Conservation (phyloP, 306 rosid species). For the Chamaecrista fasciculata region DNA sequence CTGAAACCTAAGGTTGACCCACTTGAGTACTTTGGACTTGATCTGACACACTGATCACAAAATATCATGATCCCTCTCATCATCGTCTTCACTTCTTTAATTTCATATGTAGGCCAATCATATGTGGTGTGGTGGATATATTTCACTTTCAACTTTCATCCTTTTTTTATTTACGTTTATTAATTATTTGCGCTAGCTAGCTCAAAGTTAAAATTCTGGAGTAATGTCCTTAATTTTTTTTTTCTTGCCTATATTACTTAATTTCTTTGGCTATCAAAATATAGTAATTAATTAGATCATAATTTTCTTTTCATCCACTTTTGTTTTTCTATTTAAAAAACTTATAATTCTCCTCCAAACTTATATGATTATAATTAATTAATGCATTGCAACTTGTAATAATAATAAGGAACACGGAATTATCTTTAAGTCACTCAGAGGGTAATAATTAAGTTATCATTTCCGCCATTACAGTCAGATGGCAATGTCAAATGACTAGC, state of each 20-base stretch:
- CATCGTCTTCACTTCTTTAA: too few relatives aligned
- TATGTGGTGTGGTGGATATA: constrained; percentile 25
- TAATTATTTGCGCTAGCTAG: too few relatives aligned
- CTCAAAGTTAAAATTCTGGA: background rate
- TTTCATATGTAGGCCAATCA: too few relatives aligned
- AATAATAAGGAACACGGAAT: too few relatives aligned
- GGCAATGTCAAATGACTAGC: too few relatives aligned
- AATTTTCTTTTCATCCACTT: background rate
- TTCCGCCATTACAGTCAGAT: too few relatives aligned
- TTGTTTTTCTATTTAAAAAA: background rate
- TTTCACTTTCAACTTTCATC: constrained; percentile 30
- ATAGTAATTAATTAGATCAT: too few relatives aligned
- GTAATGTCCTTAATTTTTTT: too few relatives aligned
- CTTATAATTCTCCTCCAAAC: background rate
- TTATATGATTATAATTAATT: background rate
- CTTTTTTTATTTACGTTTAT: background rate
- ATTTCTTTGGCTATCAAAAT: background rate
- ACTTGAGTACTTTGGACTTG: constrained; percentile 28
- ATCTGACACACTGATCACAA: constrained; percentile 25
- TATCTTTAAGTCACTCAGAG: too few relatives aligned
- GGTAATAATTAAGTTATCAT: too few relatives aligned
- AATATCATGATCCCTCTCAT: constrained; percentile 3
- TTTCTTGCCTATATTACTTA: background rate
- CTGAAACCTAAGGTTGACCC: constrained; percentile 24
- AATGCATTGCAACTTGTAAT: background rate